Base-by-base conservation (phyloP, 257 asterid genomes). In the Voacanga thouarsii region DNA sequence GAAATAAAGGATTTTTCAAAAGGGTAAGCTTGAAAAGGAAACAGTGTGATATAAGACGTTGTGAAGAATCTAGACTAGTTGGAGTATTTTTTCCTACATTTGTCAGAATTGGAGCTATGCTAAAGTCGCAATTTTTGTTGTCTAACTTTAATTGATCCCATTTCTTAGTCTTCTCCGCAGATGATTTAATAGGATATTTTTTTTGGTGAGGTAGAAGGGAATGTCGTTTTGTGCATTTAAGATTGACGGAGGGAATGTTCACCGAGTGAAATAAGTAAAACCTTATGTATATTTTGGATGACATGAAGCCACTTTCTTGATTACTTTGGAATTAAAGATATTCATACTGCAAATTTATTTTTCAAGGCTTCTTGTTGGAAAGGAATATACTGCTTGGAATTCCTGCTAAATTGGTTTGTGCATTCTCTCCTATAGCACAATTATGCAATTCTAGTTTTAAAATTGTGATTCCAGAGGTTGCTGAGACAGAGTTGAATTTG, bases 401-500 rank as follows among this genome's bases (percentile, higher is more conserved):
- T 19, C 45, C 18, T 37, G 51, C 72, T 39, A 67, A 66, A 39
- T 68, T 74, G 21, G 55, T 16, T 9, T 12, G 10, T 21, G 16
- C 37, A 44, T 75, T 45, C 3, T 56, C 30, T 60, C 26, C 26
- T 65, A 65, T 12, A 39, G 26, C 12, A 55, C 10, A 1, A 47
- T 56, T 74, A 63, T 75, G 51, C 57, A 33, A 44, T 59, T 16
- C 44, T 77, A 41, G 37, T 76, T 68, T 30, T 72, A 60, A 19
- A 57, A 79, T 81, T 75, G 75, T 84, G 49, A 82, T 80, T 81
- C 50, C 92, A 96, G 99, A 93, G 50, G 97, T 92, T 80, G 88
- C 91, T 66, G 89, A 89, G 71, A 90, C 92, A 5, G 88, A 90
- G 75, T 84, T 96, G 79, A 90, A 93, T 80, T 84, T 96, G 86